Evolutionary conservation across 805 yeast genomes (phyloP).

Genomic region (Lipomyces yamanashiensis): DNA sequence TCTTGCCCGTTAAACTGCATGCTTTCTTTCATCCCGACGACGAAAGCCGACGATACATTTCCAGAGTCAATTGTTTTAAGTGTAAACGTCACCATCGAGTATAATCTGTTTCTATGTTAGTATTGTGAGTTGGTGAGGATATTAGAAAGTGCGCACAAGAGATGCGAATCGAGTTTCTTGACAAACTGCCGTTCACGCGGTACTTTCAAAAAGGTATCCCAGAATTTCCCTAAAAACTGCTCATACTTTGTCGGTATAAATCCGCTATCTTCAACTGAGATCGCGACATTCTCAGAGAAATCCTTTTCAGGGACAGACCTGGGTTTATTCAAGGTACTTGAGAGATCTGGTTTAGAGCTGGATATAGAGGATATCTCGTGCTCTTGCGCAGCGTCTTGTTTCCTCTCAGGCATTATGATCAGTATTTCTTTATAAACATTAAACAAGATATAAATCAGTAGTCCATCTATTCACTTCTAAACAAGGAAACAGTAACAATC

Average conservation of each 20-base stretch:
- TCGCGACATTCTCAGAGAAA: not conserved
- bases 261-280: not conserved
- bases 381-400: too few relatives aligned
- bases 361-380: too few relatives aligned
- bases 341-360: too few relatives aligned
- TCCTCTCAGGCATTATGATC: too few relatives aligned
- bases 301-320: too few relatives aligned
- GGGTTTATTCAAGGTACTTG: too few relatives aligned
- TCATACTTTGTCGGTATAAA: not conserved
- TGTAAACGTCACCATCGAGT: constrained; percentile 18
- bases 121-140: not conserved
- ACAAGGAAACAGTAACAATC: not conserved
- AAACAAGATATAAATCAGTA: not conserved
- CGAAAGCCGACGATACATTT: constrained; percentile 57
- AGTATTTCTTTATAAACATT: not conserved
- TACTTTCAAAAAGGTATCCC: constrained; percentile 23
- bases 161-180: constrained; percentile 7
- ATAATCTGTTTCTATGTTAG: not conserved
- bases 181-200: constrained; percentile 14
- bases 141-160: constrained; percentile 12
- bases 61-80: constrained; percentile 62
- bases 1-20: constrained; percentile 39
- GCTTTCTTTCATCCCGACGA: constrained; percentile 49
- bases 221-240: constrained; percentile 7
- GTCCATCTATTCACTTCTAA: too few relatives aligned